phyloP scores from a whole-genome alignment of 306 rosid genomes.

The Lathyrus sativus region DNA sequence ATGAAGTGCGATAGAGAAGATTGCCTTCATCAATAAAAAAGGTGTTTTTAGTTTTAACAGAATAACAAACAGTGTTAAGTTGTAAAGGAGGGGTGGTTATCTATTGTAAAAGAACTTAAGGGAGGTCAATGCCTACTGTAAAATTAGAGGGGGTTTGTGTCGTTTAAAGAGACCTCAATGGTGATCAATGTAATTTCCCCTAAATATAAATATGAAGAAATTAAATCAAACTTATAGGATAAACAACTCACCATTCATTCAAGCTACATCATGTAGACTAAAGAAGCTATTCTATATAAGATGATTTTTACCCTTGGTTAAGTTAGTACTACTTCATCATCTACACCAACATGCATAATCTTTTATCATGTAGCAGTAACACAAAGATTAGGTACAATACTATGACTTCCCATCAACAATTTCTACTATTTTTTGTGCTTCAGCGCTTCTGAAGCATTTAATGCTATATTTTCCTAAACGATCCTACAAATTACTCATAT shows the following conservation, averaged over 20 bases:
- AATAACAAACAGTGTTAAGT: too few species aligned
- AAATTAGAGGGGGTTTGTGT: too few species aligned
- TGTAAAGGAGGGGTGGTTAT: too few species aligned
- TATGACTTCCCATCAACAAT: background rate
- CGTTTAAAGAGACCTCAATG: too few species aligned
- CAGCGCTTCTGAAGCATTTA: background rate
- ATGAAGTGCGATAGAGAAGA: too few species aligned
- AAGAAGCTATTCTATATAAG: constrained; percentile 18
- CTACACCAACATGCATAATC: background rate
- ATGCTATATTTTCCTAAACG: background rate
- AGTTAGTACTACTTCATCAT: constrained; percentile 26
- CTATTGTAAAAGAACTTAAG: too few species aligned
- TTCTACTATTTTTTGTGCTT: constrained; percentile 11
- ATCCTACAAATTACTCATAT: background rate
- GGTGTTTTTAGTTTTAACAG: too few species aligned
- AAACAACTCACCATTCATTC: background rate
- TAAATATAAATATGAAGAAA: constrained; percentile 2
- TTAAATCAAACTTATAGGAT: constrained; percentile 18
- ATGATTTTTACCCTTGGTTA: constrained; percentile 4
- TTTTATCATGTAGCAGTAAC: constrained; percentile 5
- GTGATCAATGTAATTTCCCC: too few species aligned
- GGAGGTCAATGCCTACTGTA: too few species aligned
- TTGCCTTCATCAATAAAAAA: too few species aligned
- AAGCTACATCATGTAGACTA: constrained; percentile 14
- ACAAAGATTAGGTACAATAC: constrained; percentile 5